Percentiles rank a stretch among this genome's conserved stretches.
These are phyloP conservation scores for Ceratocystis albifundus DNA, from an alignment of 2,329 filamentous ascomycete genomes.

Conservation along the genomic window DNA sequence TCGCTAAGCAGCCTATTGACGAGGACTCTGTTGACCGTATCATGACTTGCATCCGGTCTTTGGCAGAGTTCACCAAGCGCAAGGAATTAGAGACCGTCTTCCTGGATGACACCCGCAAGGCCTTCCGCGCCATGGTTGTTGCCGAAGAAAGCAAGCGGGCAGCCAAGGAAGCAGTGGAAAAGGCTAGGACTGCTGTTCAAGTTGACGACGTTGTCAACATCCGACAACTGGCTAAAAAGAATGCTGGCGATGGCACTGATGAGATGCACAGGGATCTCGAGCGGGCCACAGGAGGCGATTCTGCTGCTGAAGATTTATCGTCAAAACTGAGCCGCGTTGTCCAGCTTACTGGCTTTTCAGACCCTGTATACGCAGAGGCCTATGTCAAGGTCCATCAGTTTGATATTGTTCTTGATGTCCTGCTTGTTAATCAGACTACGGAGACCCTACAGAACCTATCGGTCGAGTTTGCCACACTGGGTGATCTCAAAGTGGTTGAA, in stretches of 20 bases:
- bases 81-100: conserved; percentile 89
- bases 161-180: conserved; percentile 85
- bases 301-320: conserved; percentile 68
- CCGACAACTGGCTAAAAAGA: conserved; percentile 87
- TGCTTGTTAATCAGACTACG: conserved; percentile 92
- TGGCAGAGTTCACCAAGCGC: conserved; percentile 79
- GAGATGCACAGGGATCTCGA: conserved; percentile 84
- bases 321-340: conserved; percentile 95
- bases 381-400: conserved; percentile 99
- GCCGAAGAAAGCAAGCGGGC: conserved; percentile 95
- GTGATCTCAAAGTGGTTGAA: conserved; percentile 95
- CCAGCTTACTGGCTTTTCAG: conserved; percentile 94
- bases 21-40: conserved; percentile 97
- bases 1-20: conserved; percentile 93
- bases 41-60: conserved; percentile 89
- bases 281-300: conserved; percentile 85
- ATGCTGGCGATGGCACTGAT: conserved; percentile 65
- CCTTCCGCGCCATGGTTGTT: conserved; percentile 93
- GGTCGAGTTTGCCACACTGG: conserved; percentile 95
- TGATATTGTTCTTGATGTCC: conserved; percentile 91
- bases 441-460: conserved; percentile 95
- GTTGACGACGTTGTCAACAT: conserved; percentile 92
- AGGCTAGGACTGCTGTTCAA: conserved; percentile 86
- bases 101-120: conserved; percentile 86
- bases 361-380: conserved; percentile 95